Conservation (phyloP, 129 eudicot species). For the Saposhnikovia divaricata region DNA sequence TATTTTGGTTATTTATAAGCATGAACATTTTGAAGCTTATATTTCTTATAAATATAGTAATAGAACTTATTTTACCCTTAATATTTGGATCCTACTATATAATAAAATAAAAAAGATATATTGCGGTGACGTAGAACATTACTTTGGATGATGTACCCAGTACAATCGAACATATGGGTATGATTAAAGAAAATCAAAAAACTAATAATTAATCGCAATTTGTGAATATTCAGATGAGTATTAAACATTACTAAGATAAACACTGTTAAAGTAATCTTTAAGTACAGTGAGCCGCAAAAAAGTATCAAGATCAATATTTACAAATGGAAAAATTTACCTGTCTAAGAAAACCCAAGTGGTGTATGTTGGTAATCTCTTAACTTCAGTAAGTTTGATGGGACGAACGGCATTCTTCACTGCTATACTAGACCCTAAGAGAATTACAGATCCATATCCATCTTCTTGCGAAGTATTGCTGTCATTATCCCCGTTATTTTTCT, state of each 20-base stretch:
- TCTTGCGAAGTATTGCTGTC: conserved; percentile 65
- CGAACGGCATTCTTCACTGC: conserved; percentile 82
- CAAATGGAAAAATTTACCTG: conserved; percentile 35
- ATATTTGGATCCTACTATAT: too few relatives aligned
- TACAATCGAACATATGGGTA: too few relatives aligned
- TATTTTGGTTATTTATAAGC: too few relatives aligned
- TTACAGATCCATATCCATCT: conserved; percentile 65
- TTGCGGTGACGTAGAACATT: too few relatives aligned
- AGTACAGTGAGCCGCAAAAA: not conserved
- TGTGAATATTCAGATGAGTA: not conserved
- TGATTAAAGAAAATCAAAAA: too few relatives aligned
- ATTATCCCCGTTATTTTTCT: conserved; percentile 41
- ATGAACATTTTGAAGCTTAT: too few relatives aligned
- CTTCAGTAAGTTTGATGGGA: conserved; percentile 77
- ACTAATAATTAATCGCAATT: too few relatives aligned
- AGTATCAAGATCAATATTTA: not conserved
- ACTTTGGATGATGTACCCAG: too few relatives aligned
- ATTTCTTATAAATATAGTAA: too few relatives aligned
- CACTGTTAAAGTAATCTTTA: not conserved
- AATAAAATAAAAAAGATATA: too few relatives aligned
- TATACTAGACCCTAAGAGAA: conserved; percentile 83
- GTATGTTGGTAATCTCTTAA: conserved; percentile 64
- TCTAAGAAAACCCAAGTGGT: conserved; percentile 84
- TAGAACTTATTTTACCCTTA: too few relatives aligned
- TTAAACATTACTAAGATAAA: not conserved